These are phyloP conservation scores for Aureobasidium uvarum DNA, from an alignment of 2,329 filamentous ascomycete species.

Conservation along the genomic window DNA sequence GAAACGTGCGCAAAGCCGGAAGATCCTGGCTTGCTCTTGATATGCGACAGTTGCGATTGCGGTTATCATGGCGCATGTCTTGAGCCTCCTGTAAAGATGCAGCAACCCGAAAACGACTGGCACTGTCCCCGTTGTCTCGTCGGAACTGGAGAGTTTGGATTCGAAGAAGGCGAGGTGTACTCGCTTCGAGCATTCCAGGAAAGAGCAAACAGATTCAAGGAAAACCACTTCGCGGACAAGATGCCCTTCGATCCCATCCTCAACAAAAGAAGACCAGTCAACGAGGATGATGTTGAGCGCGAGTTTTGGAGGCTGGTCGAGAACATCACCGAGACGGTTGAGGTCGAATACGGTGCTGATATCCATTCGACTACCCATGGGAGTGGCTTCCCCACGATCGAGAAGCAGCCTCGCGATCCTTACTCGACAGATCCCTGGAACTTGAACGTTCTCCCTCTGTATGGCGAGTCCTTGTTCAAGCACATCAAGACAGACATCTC, in stretches of 20 bases:
- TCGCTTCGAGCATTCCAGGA: conserved; percentile 95
- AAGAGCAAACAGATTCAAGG: conserved; percentile 92
- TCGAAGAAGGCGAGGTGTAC: conserved; percentile 94
- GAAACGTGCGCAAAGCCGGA: conserved; percentile 82
- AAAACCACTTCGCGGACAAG: conserved; percentile 86
- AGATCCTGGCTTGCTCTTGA: conserved; percentile 65
- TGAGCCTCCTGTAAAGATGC: conserved; percentile 75
- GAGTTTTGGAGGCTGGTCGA: conserved; percentile 97
- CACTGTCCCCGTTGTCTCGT: conserved; percentile 94
- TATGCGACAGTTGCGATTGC: conserved; percentile 90
- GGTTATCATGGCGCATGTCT: conserved; percentile 85
- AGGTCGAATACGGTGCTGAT: conserved; percentile 97
- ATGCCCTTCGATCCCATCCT: conserved; percentile 83
- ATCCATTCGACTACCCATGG: conserved; percentile 98
- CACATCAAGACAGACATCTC: conserved; percentile 99
- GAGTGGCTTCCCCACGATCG: conserved; percentile 92
- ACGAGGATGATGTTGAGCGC: conserved; percentile 91
- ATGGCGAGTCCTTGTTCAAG: conserved; percentile 87
- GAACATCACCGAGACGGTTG: conserved; percentile 89
- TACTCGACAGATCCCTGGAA: conserved; percentile 96
- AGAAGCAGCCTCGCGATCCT: conserved; percentile 80
- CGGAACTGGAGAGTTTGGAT: conserved; percentile 93
- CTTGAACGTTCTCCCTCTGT: conserved; percentile 84
- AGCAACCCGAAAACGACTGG: conserved; percentile 84
- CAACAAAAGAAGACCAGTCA: conserved; percentile 76